Evolutionary conservation across 345 rosid genomes (phyloP), one percentile per base, ranked within the genome.

Genomic region (Populus pruinosa): DNA sequence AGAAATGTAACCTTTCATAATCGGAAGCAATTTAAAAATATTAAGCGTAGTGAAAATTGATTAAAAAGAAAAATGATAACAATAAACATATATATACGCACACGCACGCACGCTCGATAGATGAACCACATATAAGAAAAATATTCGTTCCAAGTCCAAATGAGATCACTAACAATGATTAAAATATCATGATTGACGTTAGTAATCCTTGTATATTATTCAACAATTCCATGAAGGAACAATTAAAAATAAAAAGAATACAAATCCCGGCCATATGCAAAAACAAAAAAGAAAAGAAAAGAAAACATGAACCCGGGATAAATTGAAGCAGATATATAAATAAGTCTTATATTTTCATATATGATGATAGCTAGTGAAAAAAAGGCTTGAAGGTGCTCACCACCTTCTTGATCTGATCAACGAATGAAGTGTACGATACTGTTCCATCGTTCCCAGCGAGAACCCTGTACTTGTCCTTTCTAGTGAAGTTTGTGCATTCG

Each of bases 401-500:
- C 33, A 86, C 87, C 79, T 83, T 86, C 87, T 87, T 89, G 25
- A 87, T 35, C 67, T 87, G 91, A 66, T 87, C 89, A 55, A 88
- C 72, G 65, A 88, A 74, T 1, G 94, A 89, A 39, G 75, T 83
- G 82, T 79, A 81, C 39, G 96, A 86, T 53, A 87, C 97, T 27
- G 91, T 88, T 79, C 98, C 97, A 49, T 94, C 98, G 47, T 90
- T 92, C 80, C 94, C 97, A 0, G 97, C 96, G 16, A 94, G 84
- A 31, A 92, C 88, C 74, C 87, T 86, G 81, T 94, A 92, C 72
- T 92, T 94, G 72, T 92, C 98, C 82, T 90, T 93, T 81, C 99
- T 90, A 0, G 99, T 93, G 49, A 90, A 93, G 73, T 92, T 91
- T 41, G 99, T 95, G 78, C 99, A 95, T 85, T 93, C 99, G 72